Conservation (phyloP, 192 early-diverging fungal genomes). For the Piromyces finnis region DNA sequence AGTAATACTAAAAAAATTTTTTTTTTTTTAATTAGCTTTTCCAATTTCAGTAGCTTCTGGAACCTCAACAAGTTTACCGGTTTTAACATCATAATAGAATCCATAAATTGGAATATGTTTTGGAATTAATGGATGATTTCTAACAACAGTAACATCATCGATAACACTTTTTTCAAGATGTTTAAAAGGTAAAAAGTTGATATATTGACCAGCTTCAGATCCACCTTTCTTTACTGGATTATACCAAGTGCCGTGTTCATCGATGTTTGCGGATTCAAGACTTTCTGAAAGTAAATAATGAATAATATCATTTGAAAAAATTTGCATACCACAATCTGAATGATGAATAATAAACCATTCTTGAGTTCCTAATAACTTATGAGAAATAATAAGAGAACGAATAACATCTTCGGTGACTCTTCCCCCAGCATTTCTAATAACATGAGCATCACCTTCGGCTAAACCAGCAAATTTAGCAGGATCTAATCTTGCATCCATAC, state of each 20-base stretch:
- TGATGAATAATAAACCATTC: conserved; percentile 10
- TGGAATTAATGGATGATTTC: conserved; percentile 9
- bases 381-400: conserved; percentile 17
- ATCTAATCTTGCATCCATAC: conserved; percentile 21
- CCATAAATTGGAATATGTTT: conserved; percentile 12
- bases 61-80: conserved; percentile 11
- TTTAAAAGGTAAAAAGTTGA: conserved; percentile 14
- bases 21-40: not conserved
- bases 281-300: conserved; percentile 9
- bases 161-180: conserved; percentile 14
- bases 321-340: conserved; percentile 22
- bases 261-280: not conserved
- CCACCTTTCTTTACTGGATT: not conserved
- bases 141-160: conserved; percentile 10
- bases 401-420: conserved; percentile 11
- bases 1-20: too few relatives aligned
- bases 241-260: conserved; percentile 4
- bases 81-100: conserved; percentile 13
- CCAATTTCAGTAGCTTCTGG: not conserved
- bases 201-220: conserved; percentile 7
- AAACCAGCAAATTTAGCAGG: conserved; percentile 13
- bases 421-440: conserved; percentile 21
- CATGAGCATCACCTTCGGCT: conserved; percentile 19
- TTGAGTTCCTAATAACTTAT: conserved; percentile 18
- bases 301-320: conserved; percentile 11